phyloP scores from a whole-genome alignment of 1,139 yeast genomes.

The Hansenula sp. region DNA sequence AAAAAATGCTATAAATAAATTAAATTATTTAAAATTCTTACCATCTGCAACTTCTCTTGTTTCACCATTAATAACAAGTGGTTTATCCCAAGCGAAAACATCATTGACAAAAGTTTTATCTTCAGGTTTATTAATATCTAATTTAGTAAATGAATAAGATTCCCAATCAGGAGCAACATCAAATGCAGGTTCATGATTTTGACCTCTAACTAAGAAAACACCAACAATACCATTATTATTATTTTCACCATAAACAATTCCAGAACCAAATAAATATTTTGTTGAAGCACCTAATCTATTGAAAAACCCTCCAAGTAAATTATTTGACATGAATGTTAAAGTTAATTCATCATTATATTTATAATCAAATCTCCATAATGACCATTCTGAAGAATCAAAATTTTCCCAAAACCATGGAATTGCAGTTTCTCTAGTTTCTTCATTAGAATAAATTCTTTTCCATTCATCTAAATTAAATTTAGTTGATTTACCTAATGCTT shows the following conservation, averaged over 20 bases:
- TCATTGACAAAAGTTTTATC: slow-evolving; percentile 67
- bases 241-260: slow-evolving; percentile 97
- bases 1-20: no score
- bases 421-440: slow-evolving; percentile 92
- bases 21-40: slow-evolving; percentile 78
- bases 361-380: slow-evolving; percentile 93
- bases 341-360: slow-evolving; percentile 98
- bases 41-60: slow-evolving; percentile 72
- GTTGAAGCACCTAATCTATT: slow-evolving; percentile 88
- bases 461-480: slow-evolving; percentile 79
- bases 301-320: slow-evolving; percentile 98
- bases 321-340: slow-evolving; percentile 96
- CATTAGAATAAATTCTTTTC: slow-evolving; percentile 97
- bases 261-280: slow-evolving; percentile 90
- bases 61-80: slow-evolving; percentile 61
- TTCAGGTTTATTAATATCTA: slow-evolving; percentile 65
- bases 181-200: slow-evolving; percentile 85
- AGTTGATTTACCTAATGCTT: slow-evolving; percentile 68
- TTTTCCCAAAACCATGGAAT: slow-evolving; percentile 99
- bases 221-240: slow-evolving; percentile 97
- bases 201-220: slow-evolving; percentile 94
- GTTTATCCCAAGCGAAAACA: slow-evolving; percentile 87
- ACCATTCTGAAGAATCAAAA: slow-evolving; percentile 91
- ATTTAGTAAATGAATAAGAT: slow-evolving; percentile 63
- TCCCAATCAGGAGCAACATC: slow-evolving; percentile 99